phyloP scores from a whole-genome alignment of 139 green algal genomes.

The Edaphochlamys debaryana region DNA sequence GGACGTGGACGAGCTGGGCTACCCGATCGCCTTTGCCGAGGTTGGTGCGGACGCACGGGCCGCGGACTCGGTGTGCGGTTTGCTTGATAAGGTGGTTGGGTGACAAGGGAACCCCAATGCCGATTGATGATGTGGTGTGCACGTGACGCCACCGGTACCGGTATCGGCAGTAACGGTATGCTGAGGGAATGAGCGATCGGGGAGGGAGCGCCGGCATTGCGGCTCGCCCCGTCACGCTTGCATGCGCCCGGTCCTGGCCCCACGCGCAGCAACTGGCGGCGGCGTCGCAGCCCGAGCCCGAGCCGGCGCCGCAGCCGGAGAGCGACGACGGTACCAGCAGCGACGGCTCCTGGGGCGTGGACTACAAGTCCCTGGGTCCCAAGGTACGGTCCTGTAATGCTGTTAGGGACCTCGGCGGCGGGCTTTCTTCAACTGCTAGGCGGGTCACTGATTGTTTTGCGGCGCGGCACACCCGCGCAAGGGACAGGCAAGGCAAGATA shows the following conservation, averaged over 20 bases:
- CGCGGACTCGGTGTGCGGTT: not conserved
- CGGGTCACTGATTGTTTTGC: not conserved
- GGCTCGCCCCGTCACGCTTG: no score
- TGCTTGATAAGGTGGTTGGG: no score
- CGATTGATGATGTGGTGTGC: no score
- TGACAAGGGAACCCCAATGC: no score
- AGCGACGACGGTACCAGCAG: not conserved
- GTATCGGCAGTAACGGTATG: no score
- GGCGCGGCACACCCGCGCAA: not conserved
- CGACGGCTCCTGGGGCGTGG: constrained; percentile 10
- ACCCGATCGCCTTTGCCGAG: constrained; percentile 1
- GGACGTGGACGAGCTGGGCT: constrained; percentile 17
- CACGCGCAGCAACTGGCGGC: no score
- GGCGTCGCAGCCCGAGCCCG: no score
- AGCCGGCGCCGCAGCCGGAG: not conserved
- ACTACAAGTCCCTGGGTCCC: not conserved
- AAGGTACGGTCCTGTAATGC: no score
- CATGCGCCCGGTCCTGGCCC: no score
- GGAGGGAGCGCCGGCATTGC: no score
- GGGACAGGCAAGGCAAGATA: not conserved
- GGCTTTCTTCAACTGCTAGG: not conserved
- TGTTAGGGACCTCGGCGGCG: not conserved
- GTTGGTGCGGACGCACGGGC: not conserved
- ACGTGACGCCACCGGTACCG: no score
- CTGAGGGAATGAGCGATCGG: no score